phyloP scores from a whole-genome alignment of 1,139 yeast species.

The Debaryomycetaceae sp. region DNA sequence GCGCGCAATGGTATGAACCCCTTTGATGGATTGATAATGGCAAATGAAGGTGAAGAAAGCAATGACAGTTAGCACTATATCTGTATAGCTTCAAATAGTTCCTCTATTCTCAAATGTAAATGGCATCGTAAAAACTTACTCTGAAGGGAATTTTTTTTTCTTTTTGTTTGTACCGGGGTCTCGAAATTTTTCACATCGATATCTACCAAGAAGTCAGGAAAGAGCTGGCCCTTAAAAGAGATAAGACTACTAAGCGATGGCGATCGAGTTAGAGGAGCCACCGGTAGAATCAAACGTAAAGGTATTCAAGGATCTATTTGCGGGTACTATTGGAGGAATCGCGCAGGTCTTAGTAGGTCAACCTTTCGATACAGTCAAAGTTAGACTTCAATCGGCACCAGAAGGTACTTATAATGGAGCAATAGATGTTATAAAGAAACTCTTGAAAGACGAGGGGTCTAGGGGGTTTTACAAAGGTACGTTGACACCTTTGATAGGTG shows the following conservation, averaged over 20 bases:
- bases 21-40: constrained; percentile 38
- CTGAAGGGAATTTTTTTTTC: not conserved
- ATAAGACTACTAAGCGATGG: constrained; percentile 19
- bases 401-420: constrained; percentile 75
- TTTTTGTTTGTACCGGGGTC: constrained; percentile 1
- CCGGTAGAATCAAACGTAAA: constrained; percentile 42
- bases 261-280: constrained; percentile 49
- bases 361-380: constrained; percentile 94
- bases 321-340: constrained; percentile 92
- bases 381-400: constrained; percentile 81
- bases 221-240: not conserved
- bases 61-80: not conserved
- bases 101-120: not conserved
- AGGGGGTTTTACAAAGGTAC: constrained; percentile 89
- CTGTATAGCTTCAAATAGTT: no score
- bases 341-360: constrained; percentile 96
- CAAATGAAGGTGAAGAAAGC: not conserved
- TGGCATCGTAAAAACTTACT: not conserved
- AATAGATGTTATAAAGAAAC: constrained; percentile 66
- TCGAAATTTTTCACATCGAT: constrained; percentile 1
- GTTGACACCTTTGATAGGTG: constrained; percentile 78
- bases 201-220: not conserved
- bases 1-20: constrained; percentile 42
- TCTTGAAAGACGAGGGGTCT: constrained; percentile 72
- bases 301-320: constrained; percentile 76